Evolutionary conservation across 2,329 filamentous ascomycete species (phyloP).

Genomic region (Alternaria atra): DNA sequence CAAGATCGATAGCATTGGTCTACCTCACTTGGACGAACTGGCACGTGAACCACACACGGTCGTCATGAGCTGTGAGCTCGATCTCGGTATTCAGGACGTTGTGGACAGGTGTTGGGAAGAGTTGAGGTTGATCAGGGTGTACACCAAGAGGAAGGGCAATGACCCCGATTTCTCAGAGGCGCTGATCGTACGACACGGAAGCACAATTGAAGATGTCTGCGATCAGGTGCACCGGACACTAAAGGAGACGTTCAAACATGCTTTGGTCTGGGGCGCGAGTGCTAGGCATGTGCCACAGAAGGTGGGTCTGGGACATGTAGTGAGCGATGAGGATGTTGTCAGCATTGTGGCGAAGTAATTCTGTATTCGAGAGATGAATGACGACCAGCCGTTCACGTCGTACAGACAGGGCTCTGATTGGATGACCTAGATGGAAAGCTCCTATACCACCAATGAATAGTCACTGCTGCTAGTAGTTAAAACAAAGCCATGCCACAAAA

Average conservation of each 20-base stretch:
- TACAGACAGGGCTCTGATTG: background rate
- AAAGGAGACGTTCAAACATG: constrained; percentile 99
- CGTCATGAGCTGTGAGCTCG: constrained; percentile 97
- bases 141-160: constrained; percentile 85
- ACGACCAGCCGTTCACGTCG: background rate
- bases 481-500: background rate
- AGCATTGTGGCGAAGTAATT: constrained; percentile 63
- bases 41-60: constrained; percentile 92
- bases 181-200: constrained; percentile 87
- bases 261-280: constrained; percentile 95
- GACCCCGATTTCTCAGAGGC: constrained; percentile 92
- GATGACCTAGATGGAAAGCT: background rate
- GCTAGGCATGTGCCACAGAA: constrained; percentile 93
- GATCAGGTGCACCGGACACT: constrained; percentile 91
- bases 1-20: constrained; percentile 95
- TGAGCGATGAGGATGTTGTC: constrained; percentile 75
- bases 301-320: constrained; percentile 83
- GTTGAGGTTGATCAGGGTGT: constrained; percentile 86
- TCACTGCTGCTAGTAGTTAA: background rate
- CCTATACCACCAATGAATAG: background rate
- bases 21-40: constrained; percentile 91
- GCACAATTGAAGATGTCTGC: constrained; percentile 95
- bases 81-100: constrained; percentile 91
- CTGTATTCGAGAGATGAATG: background rate
- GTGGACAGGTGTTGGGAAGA: constrained; percentile 96